Conservation (phyloP, 164 flowering plant species). For the Paratinospora sagittata region DNA sequence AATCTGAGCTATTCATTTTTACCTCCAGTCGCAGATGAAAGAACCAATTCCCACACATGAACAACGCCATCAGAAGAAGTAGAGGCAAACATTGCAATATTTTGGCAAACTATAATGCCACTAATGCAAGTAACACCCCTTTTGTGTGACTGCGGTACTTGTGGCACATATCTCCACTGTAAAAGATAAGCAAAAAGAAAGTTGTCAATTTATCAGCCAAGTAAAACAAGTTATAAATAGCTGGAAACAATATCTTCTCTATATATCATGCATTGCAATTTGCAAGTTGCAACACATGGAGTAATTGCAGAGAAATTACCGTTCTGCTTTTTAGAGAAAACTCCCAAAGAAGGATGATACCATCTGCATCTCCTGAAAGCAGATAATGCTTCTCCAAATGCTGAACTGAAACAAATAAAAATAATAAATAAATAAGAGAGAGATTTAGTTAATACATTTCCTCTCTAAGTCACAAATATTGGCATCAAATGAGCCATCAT, state of each 20-base stretch:
- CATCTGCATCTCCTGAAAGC: slow-evolving; percentile 87
- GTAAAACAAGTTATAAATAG: not conserved
- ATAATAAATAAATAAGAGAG: no score
- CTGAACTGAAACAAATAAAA: slow-evolving; percentile 39
- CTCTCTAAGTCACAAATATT: not conserved
- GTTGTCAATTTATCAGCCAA: not conserved
- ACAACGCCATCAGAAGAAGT: slow-evolving; percentile 83
- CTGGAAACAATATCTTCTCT: not conserved
- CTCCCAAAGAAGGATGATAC: slow-evolving; percentile 77
- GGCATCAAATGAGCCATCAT: not conserved
- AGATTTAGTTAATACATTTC: not conserved
- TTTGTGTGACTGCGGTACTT: slow-evolving; percentile 66
- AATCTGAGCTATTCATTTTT: slow-evolving; percentile 11
- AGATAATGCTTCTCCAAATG: slow-evolving; percentile 55
- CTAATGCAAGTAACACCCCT: slow-evolving; percentile 93
- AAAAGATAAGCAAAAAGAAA: slow-evolving; percentile 5
- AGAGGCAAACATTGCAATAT: slow-evolving; percentile 66
- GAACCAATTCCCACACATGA: slow-evolving; percentile 55
- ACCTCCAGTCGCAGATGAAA: slow-evolving; percentile 62
- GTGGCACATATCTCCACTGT: slow-evolving; percentile 79
- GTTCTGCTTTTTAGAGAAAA: slow-evolving; percentile 40
- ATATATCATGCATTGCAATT: no score
- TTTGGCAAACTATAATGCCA: slow-evolving; percentile 55
- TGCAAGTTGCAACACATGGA: not conserved
- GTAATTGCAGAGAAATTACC: slow-evolving; percentile 30